These are phyloP conservation scores for Hemisphaericaspora nanyangensis DNA, from an alignment of 805 yeast species.

Conservation along the genomic window DNA sequence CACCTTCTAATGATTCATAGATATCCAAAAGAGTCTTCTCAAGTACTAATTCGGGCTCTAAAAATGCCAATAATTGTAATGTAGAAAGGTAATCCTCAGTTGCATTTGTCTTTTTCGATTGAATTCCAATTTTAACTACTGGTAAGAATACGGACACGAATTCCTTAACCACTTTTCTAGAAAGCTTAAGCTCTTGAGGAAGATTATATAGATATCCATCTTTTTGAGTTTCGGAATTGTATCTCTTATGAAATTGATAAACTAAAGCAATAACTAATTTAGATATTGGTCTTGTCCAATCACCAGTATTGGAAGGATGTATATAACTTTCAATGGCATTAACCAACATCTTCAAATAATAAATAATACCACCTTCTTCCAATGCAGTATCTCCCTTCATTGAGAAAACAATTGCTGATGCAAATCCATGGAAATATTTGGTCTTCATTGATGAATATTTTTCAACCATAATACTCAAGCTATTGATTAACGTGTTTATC, in stretches of 20 bases:
- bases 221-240: conserved; percentile 43
- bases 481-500: conserved; percentile 50
- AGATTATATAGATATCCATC: conserved; percentile 22
- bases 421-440: conserved; percentile 40
- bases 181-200: conserved; percentile 30
- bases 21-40: conserved; percentile 61
- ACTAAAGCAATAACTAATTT: conserved; percentile 60
- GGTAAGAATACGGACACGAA: conserved; percentile 56
- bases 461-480: conserved; percentile 44
- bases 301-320: conserved; percentile 91
- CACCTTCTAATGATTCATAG: conserved; percentile 69
- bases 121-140: conserved; percentile 64
- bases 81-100: conserved; percentile 57
- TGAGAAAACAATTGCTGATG: conserved; percentile 54
- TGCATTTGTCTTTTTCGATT: conserved; percentile 59
- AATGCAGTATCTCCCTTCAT: conserved; percentile 47
- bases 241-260: conserved; percentile 57
- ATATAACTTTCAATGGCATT: conserved; percentile 74
- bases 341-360: conserved; percentile 50
- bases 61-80: conserved; percentile 59
- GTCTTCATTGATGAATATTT: conserved; percentile 43
- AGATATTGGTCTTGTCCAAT: conserved; percentile 76
- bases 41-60: conserved; percentile 52
- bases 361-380: conserved; percentile 45
- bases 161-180: conserved; percentile 26